These are phyloP conservation scores for Botryotinia calthae DNA, from an alignment of 2,329 filamentous ascomycete genomes.

Conservation along the genomic window DNA sequence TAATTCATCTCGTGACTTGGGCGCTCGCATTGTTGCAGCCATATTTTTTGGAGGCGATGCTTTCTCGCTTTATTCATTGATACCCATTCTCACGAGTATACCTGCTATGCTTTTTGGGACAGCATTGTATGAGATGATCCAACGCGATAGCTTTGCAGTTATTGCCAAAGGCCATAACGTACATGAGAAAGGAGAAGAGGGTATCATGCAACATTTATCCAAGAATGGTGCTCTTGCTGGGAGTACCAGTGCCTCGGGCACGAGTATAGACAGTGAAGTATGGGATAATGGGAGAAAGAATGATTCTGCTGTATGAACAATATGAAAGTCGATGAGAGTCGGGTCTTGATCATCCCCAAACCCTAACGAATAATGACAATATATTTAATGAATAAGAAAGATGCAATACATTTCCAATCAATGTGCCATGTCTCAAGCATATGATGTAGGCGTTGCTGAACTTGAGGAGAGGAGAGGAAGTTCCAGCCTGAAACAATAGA, in stretches of 20 bases:
- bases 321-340: neutral
- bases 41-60: slow-evolving; percentile 55
- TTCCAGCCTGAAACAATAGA: neutral
- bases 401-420: neutral
- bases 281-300: slow-evolving; percentile 10
- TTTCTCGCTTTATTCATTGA: slow-evolving; percentile 52
- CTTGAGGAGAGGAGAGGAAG: neutral
- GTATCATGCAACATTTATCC: slow-evolving; percentile 45
- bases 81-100: slow-evolving; percentile 54
- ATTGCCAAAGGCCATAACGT: slow-evolving; percentile 49
- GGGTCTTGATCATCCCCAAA: neutral
- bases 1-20: slow-evolving; percentile 57
- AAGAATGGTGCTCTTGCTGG: slow-evolving; percentile 39
- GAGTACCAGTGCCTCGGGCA: neutral
- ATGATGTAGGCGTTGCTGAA: neutral
- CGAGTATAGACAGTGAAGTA: slow-evolving; percentile 7
- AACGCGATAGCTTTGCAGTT: slow-evolving; percentile 52
- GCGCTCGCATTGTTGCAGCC: slow-evolving; percentile 56
- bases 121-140: slow-evolving; percentile 52
- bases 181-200: slow-evolving; percentile 52
- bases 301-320: slow-evolving; percentile 13
- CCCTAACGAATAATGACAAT: neutral
- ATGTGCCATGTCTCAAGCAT: neutral
- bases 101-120: slow-evolving; percentile 56
- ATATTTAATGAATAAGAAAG: neutral